phyloP scores from a whole-genome alignment of 2,329 filamentous ascomycete species.

The Teratosphaeria nubilosa region DNA sequence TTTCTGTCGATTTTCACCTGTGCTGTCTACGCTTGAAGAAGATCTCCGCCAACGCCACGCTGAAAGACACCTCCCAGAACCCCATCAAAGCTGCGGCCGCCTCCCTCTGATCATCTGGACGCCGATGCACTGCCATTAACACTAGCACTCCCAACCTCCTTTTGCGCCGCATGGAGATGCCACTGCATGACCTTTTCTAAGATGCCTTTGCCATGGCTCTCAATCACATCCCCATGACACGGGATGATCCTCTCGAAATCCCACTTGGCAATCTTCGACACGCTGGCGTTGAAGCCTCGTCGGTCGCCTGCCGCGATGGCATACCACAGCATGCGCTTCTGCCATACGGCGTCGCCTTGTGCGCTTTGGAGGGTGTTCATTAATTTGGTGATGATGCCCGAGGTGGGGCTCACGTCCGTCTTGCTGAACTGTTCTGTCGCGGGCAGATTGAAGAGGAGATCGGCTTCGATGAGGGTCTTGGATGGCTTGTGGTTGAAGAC shows the following conservation, averaged over 20 bases:
- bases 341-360: conserved; percentile 55
- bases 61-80: background rate
- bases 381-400: conserved; percentile 48
- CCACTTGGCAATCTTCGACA: conserved; percentile 63
- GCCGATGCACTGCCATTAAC: background rate
- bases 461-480: conserved; percentile 72
- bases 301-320: conserved; percentile 52
- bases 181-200: conserved; percentile 74
- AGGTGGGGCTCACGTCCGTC: conserved; percentile 42
- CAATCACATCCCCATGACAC: conserved; percentile 86
- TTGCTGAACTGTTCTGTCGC: conserved; percentile 67
- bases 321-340: conserved; percentile 80
- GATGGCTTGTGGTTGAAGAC: conserved; percentile 78
- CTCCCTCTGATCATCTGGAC: background rate
- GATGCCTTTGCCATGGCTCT: conserved; percentile 60
- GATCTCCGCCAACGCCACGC: background rate
- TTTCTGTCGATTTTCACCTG: background rate
- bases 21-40: background rate
- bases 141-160: conserved; percentile 6
- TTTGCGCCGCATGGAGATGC: conserved; percentile 52
- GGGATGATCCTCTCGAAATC: conserved; percentile 78
- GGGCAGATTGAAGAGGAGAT: conserved; percentile 86
- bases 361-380: conserved; percentile 39
- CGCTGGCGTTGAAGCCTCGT: conserved; percentile 57
- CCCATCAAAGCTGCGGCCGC: background rate